These are phyloP conservation scores for Diplogelasinospora grovesii DNA, from an alignment of 495 filamentous ascomycete species.

Conservation along the genomic window DNA sequence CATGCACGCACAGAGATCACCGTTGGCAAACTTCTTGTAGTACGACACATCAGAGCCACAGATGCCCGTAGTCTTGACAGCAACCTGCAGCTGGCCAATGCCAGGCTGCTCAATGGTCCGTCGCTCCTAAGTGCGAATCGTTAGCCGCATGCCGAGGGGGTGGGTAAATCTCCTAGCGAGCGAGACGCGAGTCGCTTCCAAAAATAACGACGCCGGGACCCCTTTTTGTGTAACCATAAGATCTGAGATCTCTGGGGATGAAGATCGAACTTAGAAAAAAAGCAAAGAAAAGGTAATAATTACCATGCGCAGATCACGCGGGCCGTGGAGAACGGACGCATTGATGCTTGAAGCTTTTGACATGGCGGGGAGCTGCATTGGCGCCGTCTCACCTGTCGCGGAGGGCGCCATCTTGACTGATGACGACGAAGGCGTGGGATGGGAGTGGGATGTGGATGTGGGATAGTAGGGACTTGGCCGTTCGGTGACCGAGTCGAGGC, in stretches of 20 bases:
- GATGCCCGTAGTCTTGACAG: slow-evolving; percentile 67
- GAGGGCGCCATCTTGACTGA: slow-evolving; percentile 41
- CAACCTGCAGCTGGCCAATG: slow-evolving; percentile 61
- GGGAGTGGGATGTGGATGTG: slow-evolving; percentile 26
- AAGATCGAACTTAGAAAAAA: slow-evolving; percentile 1
- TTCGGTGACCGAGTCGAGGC: slow-evolving; percentile 1
- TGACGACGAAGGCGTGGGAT: slow-evolving; percentile 22
- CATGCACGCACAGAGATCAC: slow-evolving; percentile 66
- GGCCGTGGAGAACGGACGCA: slow-evolving; percentile 47
- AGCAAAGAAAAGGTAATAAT: slow-evolving; percentile 12
- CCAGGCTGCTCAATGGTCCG: slow-evolving; percentile 41
- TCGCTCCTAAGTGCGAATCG: slow-evolving; percentile 31
- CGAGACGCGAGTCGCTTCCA: slow-evolving; percentile 8
- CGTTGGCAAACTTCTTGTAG: slow-evolving; percentile 79
- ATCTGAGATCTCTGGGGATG: slow-evolving; percentile 12
- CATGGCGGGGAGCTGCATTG: slow-evolving; percentile 37
- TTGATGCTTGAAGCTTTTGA: slow-evolving; percentile 37
- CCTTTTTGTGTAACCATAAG: slow-evolving; percentile 21
- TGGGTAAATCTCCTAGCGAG: slow-evolving; percentile 12
- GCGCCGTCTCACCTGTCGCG: slow-evolving; percentile 33
- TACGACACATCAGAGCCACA: slow-evolving; percentile 83
- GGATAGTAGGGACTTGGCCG: slow-evolving; percentile 19
- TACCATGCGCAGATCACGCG: slow-evolving; percentile 46
- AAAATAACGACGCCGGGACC: slow-evolving; percentile 12
- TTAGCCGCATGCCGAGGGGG: slow-evolving; percentile 12